Evolutionary conservation across 2,329 filamentous ascomycete genomes (phyloP).

Genomic region (Ceratocystis alfenasii): DNA sequence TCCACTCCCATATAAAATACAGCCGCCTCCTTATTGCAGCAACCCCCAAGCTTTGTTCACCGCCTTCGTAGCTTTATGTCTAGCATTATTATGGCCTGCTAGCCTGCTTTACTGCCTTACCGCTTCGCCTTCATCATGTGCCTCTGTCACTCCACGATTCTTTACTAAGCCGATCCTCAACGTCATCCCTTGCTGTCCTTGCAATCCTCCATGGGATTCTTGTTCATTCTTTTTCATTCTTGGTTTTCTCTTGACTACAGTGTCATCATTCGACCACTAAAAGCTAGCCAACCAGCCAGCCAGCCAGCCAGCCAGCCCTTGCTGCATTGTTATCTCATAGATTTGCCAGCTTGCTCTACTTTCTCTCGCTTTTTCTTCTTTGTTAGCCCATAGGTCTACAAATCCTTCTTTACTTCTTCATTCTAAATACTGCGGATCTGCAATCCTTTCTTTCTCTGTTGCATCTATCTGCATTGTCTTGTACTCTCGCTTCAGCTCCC

Average conservation of each 20-base stretch:
- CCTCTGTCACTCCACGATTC: background rate
- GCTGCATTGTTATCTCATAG: background rate
- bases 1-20: background rate
- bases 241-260: too few species aligned
- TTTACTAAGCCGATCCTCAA: background rate
- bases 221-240: background rate
- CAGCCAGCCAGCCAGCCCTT: background rate
- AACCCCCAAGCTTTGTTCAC: background rate
- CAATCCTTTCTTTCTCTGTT: background rate
- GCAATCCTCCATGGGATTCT: background rate
- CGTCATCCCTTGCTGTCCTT: background rate
- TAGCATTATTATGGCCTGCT: background rate
- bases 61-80: background rate
- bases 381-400: background rate
- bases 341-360: background rate
- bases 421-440: background rate
- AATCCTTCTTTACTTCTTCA: background rate
- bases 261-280: too few species aligned
- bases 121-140: background rate
- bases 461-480: constrained; percentile 12
- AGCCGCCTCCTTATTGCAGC: background rate
- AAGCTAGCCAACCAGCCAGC: background rate
- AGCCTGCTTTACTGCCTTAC: background rate
- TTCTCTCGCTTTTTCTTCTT: background rate
- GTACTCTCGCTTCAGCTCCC: constrained; percentile 16